phyloP scores from a whole-genome alignment of 2,329 filamentous ascomycete genomes.

The Scedosporium dehoogii region DNA sequence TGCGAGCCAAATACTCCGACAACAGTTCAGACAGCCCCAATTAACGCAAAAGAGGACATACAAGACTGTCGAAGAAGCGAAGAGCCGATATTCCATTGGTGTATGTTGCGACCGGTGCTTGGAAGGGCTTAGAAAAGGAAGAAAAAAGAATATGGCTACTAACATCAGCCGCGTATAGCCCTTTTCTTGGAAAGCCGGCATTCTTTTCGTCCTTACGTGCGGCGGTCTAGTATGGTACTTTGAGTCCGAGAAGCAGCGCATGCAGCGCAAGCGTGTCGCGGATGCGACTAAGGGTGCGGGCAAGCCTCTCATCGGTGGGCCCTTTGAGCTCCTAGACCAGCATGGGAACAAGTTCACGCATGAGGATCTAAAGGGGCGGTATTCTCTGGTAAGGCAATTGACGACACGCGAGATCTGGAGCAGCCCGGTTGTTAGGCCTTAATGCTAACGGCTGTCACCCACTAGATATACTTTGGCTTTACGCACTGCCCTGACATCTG shows the following conservation, averaged over 20 bases:
- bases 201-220: conserved; percentile 75
- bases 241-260: conserved; percentile 80
- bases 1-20: conserved; percentile 13
- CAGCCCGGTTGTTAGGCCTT: too few species aligned
- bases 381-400: conserved; percentile 52
- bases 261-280: conserved; percentile 80
- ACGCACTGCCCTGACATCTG: conserved; percentile 98
- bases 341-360: conserved; percentile 69
- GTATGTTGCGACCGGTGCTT: conserved; percentile 24
- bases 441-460: neutral
- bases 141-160: conserved; percentile 5
- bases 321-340: conserved; percentile 74
- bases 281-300: conserved; percentile 91
- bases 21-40: neutral
- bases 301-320: conserved; percentile 82
- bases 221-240: conserved; percentile 80
- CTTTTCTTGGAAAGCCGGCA: conserved; percentile 85
- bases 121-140: neutral
- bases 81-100: conserved; percentile 46
- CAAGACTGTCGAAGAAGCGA: conserved; percentile 50
- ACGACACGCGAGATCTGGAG: too few species aligned
- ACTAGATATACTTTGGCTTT: conserved; percentile 93
- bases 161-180: conserved; percentile 41
- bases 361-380: conserved; percentile 76
- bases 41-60: conserved; percentile 17